Percentiles rank a stretch among this genome's conserved stretches.
phyloP scores from a whole-genome alignment of 2,329 filamentous ascomycete species.

The Paecilomyces fulvus region DNA sequence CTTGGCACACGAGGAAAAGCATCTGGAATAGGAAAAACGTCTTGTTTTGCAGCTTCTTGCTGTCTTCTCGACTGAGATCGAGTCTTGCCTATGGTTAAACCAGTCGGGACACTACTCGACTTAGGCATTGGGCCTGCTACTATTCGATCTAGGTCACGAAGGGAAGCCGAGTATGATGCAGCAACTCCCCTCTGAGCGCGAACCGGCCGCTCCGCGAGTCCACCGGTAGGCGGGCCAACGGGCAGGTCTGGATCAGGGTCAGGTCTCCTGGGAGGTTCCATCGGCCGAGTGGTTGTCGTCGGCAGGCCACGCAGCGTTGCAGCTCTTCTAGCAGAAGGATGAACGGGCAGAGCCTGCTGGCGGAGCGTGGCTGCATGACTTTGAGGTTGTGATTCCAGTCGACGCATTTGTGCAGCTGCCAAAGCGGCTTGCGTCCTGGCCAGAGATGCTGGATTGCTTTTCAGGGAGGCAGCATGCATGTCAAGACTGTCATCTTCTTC shows the following conservation, averaged over 20 bases:
- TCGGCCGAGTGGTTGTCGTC: slow-evolving; percentile 8
- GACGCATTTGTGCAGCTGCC: slow-evolving; percentile 31
- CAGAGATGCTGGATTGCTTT: slow-evolving; percentile 19
- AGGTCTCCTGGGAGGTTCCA: slow-evolving; percentile 1
- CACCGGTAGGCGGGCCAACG: slow-evolving; percentile 16
- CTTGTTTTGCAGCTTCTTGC: slow-evolving; percentile 23
- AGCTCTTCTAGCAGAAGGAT: slow-evolving; percentile 20
- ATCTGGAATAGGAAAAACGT: slow-evolving; percentile 5
- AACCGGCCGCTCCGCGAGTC: slow-evolving; percentile 32
- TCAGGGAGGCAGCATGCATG: slow-evolving; percentile 18
- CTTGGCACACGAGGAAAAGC: not conserved
- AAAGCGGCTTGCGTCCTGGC: slow-evolving; percentile 32
- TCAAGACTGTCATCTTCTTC: slow-evolving; percentile 20
- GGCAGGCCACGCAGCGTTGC: slow-evolving; percentile 15
- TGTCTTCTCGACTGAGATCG: slow-evolving; percentile 31
- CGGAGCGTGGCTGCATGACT: slow-evolving; percentile 41
- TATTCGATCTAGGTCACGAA: slow-evolving; percentile 22
- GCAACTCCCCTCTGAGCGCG: slow-evolving; percentile 27
- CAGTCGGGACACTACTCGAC: slow-evolving; percentile 22
- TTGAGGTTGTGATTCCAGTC: slow-evolving; percentile 26
- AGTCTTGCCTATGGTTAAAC: slow-evolving; percentile 32
- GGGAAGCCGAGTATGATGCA: slow-evolving; percentile 24
- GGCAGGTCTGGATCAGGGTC: slow-evolving; percentile 1
- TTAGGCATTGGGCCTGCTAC: slow-evolving; percentile 19
- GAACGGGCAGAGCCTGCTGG: slow-evolving; percentile 34